These are phyloP conservation scores for Stenogyne calaminthoides DNA, from an alignment of 305 asterid genomes.

Conservation along the genomic window DNA sequence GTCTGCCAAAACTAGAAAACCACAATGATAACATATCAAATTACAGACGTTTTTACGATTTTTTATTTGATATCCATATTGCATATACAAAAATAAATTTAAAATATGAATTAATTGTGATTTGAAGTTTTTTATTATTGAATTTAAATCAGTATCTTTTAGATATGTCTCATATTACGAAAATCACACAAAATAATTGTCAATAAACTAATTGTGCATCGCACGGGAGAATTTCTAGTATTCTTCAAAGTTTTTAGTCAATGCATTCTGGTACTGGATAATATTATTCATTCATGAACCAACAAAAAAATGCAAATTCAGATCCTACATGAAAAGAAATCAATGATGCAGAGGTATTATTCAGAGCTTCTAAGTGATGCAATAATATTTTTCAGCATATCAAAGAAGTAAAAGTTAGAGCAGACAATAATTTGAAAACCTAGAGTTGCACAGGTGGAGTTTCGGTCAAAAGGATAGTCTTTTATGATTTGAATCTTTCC, in stretches of 20 bases:
- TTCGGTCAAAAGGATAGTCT: neutral
- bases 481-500: neutral
- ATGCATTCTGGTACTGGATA: neutral
- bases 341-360: neutral
- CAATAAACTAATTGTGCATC: too few species aligned
- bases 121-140: too few species aligned
- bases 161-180: too few species aligned
- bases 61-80: too few species aligned
- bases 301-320: neutral
- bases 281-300: neutral
- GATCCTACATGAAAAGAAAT: neutral
- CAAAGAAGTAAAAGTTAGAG: neutral
- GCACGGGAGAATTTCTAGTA: neutral
- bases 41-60: too few species aligned
- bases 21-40: too few species aligned
- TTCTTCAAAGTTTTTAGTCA: neutral
- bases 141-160: too few species aligned
- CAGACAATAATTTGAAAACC: neutral
- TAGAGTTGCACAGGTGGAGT: neutral
- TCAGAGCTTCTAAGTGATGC: slow-evolving; percentile 1
- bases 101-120: too few species aligned
- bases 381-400: neutral
- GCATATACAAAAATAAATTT: too few species aligned
- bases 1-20: too few species aligned
- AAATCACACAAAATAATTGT: too few species aligned